A percentile compares a stretch with the other conserved stretches of the same genome.
Conservation (phyloP, 139 green algal species). For the Ettlia oleoabundans region DNA sequence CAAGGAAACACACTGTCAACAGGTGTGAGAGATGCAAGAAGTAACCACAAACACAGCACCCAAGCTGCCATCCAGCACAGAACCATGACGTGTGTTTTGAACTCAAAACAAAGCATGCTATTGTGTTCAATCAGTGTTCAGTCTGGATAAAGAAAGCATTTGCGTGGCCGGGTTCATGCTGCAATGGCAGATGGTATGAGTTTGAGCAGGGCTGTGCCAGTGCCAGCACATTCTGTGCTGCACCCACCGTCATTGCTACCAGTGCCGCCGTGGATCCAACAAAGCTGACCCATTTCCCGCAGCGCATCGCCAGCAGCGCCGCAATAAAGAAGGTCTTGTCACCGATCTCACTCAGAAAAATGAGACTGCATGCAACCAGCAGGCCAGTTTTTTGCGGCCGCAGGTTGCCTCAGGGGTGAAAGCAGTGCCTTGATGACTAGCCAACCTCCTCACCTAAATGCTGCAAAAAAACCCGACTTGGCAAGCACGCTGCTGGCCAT, state of each 20-base stretch:
- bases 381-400: too few species aligned
- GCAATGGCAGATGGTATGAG: too few species aligned
- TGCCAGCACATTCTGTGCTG: too few species aligned
- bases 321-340: constrained; percentile 99
- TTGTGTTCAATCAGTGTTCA: too few species aligned
- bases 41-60: background rate
- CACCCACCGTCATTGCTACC: constrained; percentile 69
- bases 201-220: too few species aligned
- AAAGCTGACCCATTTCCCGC: constrained; percentile 72
- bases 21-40: background rate
- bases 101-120: too few species aligned
- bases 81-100: too few species aligned
- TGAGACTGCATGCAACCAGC: constrained; percentile 61
- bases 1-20: background rate
- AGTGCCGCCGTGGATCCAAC: constrained; percentile 71
- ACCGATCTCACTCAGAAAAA: constrained; percentile 96
- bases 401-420: too few species aligned
- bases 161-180: too few species aligned
- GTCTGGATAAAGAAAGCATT: too few species aligned
- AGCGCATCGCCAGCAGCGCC: constrained; percentile 91
- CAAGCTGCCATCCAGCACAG: too few species aligned
- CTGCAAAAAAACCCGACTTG: constrained; percentile 87
- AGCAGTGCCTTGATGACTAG: background rate
- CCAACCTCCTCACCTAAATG: constrained; percentile 68
- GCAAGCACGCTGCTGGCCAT: constrained; percentile 64